A percentile compares a stretch with the other conserved stretches of the same genome.
phyloP scores from a whole-genome alignment of 148 eudicot species.

The Fagopyrum esculentum region DNA sequence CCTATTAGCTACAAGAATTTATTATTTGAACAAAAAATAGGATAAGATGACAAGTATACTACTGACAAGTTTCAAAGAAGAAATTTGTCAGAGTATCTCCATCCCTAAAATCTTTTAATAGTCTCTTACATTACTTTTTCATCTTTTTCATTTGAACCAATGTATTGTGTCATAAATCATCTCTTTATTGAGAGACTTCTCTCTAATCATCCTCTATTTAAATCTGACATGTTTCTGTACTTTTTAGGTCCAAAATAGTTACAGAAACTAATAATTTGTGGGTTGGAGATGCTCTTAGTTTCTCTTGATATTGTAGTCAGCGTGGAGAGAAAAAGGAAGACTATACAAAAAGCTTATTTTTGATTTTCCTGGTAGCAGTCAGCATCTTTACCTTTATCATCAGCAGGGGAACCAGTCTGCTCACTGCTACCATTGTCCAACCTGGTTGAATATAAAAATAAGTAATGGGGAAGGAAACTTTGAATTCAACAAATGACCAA shows the following conservation, averaged over 20 bases:
- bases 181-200: no score
- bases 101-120: no score
- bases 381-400: constrained; percentile 45
- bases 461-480: neutral
- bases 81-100: neutral
- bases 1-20: neutral
- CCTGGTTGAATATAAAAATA: constrained; percentile 28
- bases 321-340: neutral
- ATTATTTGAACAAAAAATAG: neutral
- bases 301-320: neutral
- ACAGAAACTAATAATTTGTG: no score
- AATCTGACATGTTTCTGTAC: no score
- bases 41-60: neutral
- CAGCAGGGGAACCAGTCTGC: constrained; percentile 22
- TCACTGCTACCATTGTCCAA: constrained; percentile 40
- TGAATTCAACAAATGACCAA: neutral
- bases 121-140: no score
- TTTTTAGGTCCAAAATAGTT: no score
- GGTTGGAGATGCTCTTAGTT: neutral
- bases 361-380: neutral
- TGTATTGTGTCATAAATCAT: no score
- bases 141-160: no score
- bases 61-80: neutral
- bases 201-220: no score
- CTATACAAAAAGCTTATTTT: neutral